phyloP scores from a whole-genome alignment of 1,139 yeast genomes.

The Scheffersomyces cryptocercus region DNA sequence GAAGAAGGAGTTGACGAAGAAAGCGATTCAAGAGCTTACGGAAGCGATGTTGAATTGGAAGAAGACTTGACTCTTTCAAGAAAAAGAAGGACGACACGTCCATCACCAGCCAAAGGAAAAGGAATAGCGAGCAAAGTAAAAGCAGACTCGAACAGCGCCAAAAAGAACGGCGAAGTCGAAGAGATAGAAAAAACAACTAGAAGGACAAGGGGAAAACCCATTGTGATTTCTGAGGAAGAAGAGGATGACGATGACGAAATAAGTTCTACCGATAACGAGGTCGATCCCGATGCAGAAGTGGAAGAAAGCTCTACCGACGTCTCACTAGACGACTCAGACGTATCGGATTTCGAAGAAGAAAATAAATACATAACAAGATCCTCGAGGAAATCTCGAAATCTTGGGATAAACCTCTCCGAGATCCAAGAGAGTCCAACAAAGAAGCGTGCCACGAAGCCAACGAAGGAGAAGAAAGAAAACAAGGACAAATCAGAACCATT shows the following conservation, averaged over 20 bases:
- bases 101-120: constrained; percentile 10
- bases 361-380: not conserved
- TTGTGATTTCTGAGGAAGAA: constrained; percentile 1
- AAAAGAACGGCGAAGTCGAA: constrained; percentile 13
- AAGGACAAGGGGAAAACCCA: constrained; percentile 5
- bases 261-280: constrained; percentile 4
- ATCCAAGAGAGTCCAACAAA: too few relatives aligned
- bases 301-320: constrained; percentile 8
- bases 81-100: constrained; percentile 4
- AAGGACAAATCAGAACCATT: constrained; percentile 5
- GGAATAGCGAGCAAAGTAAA: not conserved
- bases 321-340: constrained; percentile 6
- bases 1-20: constrained; percentile 5
- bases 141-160: not conserved
- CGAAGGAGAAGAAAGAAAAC: constrained; percentile 5
- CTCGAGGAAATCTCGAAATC: constrained; percentile 2
- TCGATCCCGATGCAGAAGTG: constrained; percentile 4
- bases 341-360: constrained; percentile 6
- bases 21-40: constrained; percentile 18
- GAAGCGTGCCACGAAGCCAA: constrained; percentile 6
- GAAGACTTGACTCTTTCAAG: constrained; percentile 20
- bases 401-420: too few relatives aligned
- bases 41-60: constrained; percentile 34
- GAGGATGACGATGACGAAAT: constrained; percentile 5
- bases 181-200: not conserved